A percentile compares a stretch with the other conserved stretches of the same genome.
Conservation (phyloP, 1,284 basidiomycete genomes). For the Leucoagaricus sp. region DNA sequence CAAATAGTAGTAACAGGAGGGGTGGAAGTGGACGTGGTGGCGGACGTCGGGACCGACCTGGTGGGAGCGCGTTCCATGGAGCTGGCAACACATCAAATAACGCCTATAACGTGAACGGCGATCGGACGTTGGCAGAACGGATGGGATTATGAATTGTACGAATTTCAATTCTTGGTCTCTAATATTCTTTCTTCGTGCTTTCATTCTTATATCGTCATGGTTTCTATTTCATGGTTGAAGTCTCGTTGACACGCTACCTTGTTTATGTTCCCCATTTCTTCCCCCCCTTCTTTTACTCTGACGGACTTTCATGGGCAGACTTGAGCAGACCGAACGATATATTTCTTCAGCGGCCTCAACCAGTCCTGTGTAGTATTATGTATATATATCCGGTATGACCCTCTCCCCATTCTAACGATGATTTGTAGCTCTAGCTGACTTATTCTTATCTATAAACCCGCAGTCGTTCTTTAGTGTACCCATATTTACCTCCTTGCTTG, state of each 20-base stretch:
- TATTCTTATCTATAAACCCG: conserved; percentile 13
- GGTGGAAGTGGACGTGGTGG: conserved; percentile 13
- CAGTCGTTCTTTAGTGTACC: conserved; percentile 16
- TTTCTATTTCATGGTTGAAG: neutral
- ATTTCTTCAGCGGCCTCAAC: conserved; percentile 10
- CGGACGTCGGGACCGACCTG: conserved; percentile 12
- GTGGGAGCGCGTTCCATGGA: conserved; percentile 11
- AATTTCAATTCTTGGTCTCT: conserved; percentile 10
- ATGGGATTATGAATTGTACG: conserved; percentile 59
- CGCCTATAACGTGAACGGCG: conserved; percentile 51
- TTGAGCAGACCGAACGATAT: conserved; percentile 9
- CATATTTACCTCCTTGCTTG: conserved; percentile 10
- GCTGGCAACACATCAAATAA: conserved; percentile 23
- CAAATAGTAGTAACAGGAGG: conserved; percentile 18
- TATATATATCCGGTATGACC: conserved; percentile 39
- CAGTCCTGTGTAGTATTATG: conserved; percentile 21
- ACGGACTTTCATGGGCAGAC: conserved; percentile 14
- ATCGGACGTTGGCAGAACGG: conserved; percentile 80
- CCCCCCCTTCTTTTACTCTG: conserved; percentile 8
- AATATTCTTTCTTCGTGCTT: conserved; percentile 14
- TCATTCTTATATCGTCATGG: conserved; percentile 13
- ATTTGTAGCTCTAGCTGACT: conserved; percentile 34
- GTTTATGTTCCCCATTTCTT: neutral
- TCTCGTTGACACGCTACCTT: conserved; percentile 11
- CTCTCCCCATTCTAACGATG: conserved; percentile 19